Evolutionary conservation across 176 grass and related monocot genomes (phyloP).

Genomic region (Guadua angustifolia): DNA sequence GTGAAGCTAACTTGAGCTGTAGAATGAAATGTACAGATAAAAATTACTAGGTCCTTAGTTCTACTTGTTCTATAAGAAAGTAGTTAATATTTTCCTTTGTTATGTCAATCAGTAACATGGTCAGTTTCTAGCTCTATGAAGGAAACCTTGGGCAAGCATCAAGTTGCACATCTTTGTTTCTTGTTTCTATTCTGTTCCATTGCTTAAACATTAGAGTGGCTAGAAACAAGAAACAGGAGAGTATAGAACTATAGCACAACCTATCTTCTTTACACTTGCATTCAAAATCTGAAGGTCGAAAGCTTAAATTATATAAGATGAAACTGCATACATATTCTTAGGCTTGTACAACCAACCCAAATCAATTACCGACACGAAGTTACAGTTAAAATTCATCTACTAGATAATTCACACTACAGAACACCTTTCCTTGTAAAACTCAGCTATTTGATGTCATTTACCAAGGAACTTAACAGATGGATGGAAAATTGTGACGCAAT

Average conservation of each 20-base stretch:
- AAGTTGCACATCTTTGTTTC: background rate
- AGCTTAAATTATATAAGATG: background rate
- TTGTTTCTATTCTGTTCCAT: background rate
- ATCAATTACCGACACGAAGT: background rate
- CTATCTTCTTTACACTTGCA: background rate
- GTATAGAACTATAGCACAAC: background rate
- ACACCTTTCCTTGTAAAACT: background rate
- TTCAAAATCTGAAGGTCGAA: background rate
- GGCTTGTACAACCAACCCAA: background rate
- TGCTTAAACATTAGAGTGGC: background rate
- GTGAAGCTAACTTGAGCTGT: background rate
- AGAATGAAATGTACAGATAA: background rate
- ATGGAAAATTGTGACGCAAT: background rate
- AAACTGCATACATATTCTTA: background rate
- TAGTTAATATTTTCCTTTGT: background rate
- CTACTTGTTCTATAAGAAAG: background rate
- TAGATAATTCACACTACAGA: background rate
- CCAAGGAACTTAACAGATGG: background rate
- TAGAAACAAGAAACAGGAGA: background rate
- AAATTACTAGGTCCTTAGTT: background rate
- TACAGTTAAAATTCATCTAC: background rate
- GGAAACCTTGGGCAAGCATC: background rate
- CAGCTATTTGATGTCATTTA: constrained; percentile 14
- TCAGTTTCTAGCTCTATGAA: background rate
- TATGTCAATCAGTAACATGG: background rate